Evolutionary conservation across 768 basidiomycete genomes (phyloP), one percentile per base, ranked within the genome.

Genomic region (Coprinopsis sp.): DNA sequence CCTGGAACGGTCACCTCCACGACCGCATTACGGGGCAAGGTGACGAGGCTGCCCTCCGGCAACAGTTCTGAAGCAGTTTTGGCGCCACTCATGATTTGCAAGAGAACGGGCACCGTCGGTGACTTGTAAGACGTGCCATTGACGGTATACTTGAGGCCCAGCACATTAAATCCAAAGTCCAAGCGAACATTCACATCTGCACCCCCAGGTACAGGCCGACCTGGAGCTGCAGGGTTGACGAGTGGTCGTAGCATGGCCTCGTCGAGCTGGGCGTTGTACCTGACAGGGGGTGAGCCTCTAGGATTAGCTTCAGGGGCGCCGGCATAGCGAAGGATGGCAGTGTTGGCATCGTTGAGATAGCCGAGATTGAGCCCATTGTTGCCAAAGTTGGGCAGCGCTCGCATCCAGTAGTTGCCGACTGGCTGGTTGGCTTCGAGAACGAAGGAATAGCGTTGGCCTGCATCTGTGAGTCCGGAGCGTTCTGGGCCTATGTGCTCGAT

Each of bases 341-440:
- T 64, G 49, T 74, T 77, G 37, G 69, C 57, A 8, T 68, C 69
- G 18, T 25, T 54, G 34, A 47, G 63, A 63, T 74, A 75, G 0
- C 54, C 53, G 4, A 42, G 10, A 11, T 47, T 24, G 1, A 37
- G 18, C 11, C 46, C 38, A 8, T 41, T 44, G 7, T 50, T 45
- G 8, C 57, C 61, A 6, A 40, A 21, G 40, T 58, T 61, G 8
- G 67, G 59, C n/a, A 57, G 39, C 0, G 76, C 64, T 19, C 76
- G 73, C 33, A 81, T 64, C 78, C 78, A 80, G 54, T 81, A 80
- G 48, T 77, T 81, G 11, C 55, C 68, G 16, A 72, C 50, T 1
- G 65, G 50, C 45, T 76, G 66, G 51, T 72, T 55, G 6, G 75
- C 74, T 11, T 58, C 54, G n/a, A 76, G 57, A 8, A 77, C 58